phyloP scores from a whole-genome alignment of 192 early-diverging fungal species.

The Piromyces sp. region DNA sequence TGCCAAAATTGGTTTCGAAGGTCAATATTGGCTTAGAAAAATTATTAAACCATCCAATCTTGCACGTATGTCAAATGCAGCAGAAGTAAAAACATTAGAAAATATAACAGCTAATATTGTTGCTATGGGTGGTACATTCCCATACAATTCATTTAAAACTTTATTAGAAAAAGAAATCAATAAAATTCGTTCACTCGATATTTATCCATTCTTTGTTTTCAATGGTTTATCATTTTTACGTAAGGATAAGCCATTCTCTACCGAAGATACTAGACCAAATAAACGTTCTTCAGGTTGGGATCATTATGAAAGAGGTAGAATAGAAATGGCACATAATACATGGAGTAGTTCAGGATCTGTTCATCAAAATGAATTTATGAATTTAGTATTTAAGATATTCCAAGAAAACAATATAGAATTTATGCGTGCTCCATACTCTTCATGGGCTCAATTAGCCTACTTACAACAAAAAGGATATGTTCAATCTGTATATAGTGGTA shows the following conservation, averaged over 20 bases:
- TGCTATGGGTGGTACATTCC: neutral
- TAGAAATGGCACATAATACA: slow-evolving; percentile 31
- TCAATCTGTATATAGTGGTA: slow-evolving; percentile 50
- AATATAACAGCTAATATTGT: neutral
- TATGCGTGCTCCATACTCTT: slow-evolving; percentile 62
- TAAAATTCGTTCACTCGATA: slow-evolving; percentile 8
- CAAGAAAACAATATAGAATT: slow-evolving; percentile 56
- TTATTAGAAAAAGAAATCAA: neutral
- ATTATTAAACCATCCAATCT: slow-evolving; percentile 14
- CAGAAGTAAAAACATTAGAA: neutral
- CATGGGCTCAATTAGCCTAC: slow-evolving; percentile 63
- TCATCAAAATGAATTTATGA: slow-evolving; percentile 41
- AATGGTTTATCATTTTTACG: slow-evolving; percentile 48
- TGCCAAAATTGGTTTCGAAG: slow-evolving; percentile 60
- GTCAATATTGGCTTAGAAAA: slow-evolving; percentile 59
- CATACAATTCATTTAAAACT: neutral
- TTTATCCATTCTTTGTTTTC: slow-evolving; percentile 65
- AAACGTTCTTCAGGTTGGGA: slow-evolving; percentile 54
- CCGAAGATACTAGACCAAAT: slow-evolving; percentile 38
- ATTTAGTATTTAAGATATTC: slow-evolving; percentile 52
- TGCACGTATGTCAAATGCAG: neutral
- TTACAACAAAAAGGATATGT: slow-evolving; percentile 40
- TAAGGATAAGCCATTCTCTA: slow-evolving; percentile 47
- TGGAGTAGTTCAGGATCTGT: slow-evolving; percentile 32
- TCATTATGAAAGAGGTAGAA: slow-evolving; percentile 34